Base-by-base conservation (phyloP, 768 basidiomycete genomes). In the Butyriboletus loyo region DNA sequence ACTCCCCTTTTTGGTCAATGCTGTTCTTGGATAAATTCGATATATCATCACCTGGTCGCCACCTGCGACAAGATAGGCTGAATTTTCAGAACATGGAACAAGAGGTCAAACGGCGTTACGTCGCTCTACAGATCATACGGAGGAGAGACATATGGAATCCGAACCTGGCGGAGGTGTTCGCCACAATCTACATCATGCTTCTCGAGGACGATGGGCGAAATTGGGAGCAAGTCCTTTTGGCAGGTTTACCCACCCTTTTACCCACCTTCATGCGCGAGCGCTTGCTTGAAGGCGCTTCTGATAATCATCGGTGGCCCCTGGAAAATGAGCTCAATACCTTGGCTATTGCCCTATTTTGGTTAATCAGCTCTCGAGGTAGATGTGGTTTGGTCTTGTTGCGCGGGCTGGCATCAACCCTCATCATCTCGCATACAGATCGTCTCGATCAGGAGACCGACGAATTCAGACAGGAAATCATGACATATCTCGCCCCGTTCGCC, bases 141-240 rank as follows among this genome's bases (percentile, higher is more conserved):
- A 58, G 55, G n/a, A 67, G 68, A 4, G 61, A 66, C 3, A 50
- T 77, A 27, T 65, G 74, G 56, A 60, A 73, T 52, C 66, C 73
- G 27, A 49, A 57, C 15, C 62, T 81, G 9, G 70, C 66, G 0
- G 75, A 79, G 51, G 76, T 75, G 11, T 64, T 86, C 28, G 79
- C 79, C 70, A 74, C 75, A 0, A 74, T 80, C 46, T 83, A 79
- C 60, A 62, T 78, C 32, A 83, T 86, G 80, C 67, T 83, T 37
- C 74, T 83, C 30, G 82, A 85, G 55, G 76, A 81, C 25, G 77
- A 75, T 48, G 74, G 72, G 42, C 75, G 72, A 54, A 83, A 83
- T 60, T 58, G 72, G 35, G 70, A 71, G 45, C 81, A 79, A 53
- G 69, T 83, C 14, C 60, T 72, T 43, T 72, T 73, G 61, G 77